Evolutionary conservation across 2,329 filamentous ascomycete species (phyloP), one percentile per base, ranked within the genome.

Genomic region (Exophiala bonariae): DNA sequence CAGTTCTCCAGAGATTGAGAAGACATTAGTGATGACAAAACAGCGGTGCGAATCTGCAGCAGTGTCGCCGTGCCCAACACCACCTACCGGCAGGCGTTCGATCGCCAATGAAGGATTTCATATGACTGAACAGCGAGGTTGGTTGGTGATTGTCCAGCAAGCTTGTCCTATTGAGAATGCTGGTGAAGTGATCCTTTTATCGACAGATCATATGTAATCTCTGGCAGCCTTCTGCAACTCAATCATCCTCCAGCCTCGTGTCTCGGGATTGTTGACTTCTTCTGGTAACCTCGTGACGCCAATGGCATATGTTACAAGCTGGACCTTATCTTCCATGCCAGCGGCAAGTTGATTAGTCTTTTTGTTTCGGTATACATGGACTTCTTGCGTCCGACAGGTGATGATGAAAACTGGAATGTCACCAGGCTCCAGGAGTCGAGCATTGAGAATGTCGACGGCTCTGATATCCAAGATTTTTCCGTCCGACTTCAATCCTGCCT

Each of bases 271-370:
- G 76, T 85, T 92, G 59, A 97, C 92, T 60, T 99, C 93, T 66
- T 99, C 93, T 2, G 93, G 85, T 50, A 95, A 83, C 57, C 93
- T 80, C 3, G 93, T 99, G 51, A 99, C 87, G 61, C 93, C 93
- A 59, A 99, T 97, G 55, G 92, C 93, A 64, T 99, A 99, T 2
- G 93, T 97, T 58, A 99, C 93, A 59, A 96, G 84, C 72, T 99
- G 93, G 18, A 99, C 93, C 73, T 91, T 95, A 72, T 99, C 93
- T 70, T 99, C 93, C 90, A 96, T 97, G 34, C 93, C 93, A 10
- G 92, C 92, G 3, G 92, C 91, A 38, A 99, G 81, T 68, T 96
- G 79, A 55, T 85, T 85, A 1, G 86, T 86, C 78, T 99, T 97
- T 49, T 86, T 83, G 57, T 97, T 95, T 54, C 87, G 82, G 75